Evolutionary conservation across 345 rosid species (phyloP), one percentile per base, ranked within the genome.

Genomic region (Hevea brasiliensis): DNA sequence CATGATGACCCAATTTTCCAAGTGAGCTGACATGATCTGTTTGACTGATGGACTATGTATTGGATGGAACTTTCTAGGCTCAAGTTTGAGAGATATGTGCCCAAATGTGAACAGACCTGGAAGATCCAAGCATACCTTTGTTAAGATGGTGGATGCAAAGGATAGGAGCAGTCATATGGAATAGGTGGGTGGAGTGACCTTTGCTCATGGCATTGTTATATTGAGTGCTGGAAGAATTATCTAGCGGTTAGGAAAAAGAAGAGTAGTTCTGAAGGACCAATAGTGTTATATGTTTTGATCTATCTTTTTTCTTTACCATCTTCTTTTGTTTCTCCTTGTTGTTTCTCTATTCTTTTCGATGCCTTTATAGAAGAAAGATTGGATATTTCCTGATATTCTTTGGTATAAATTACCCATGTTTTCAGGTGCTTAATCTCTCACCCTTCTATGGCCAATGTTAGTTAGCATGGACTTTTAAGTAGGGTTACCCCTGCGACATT

Each of bases 181-280:
- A 74, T 84, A 76, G 83, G 81, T 74, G 79, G 83, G 81, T 73
- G 50, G 74, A 72, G 70, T 54, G 72, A 71, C 24, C 35, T 73
- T 68, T 62, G 40, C 65, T 80, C 50, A 53, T 44, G 70, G 8
- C 54, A 58, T 50, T 47, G 61, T 48, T 58, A 44, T 45, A 24
- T 65, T 64, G 64, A 51, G 71, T 64, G 44, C 61, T 44, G 70
- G 76, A 48, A 66, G 70, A 70, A 44, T 73, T 67, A 45, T 55
- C 32, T 12, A 56, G 62, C 42, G 68, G 50, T 41, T 70, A 24
- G 68, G 72, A 61, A 65, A 50, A n/a, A n/a, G 10, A 64, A 50
- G 41, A 72, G 15, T 32, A 61, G 56, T 53, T 50, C n/a, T 72
- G 72, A 51, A 47, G 65, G 61, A 67, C 42, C 20, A 17, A 29